Conservation (phyloP, 2,329 filamentous ascomycete genomes). For the Trichophyton verrucosum region DNA sequence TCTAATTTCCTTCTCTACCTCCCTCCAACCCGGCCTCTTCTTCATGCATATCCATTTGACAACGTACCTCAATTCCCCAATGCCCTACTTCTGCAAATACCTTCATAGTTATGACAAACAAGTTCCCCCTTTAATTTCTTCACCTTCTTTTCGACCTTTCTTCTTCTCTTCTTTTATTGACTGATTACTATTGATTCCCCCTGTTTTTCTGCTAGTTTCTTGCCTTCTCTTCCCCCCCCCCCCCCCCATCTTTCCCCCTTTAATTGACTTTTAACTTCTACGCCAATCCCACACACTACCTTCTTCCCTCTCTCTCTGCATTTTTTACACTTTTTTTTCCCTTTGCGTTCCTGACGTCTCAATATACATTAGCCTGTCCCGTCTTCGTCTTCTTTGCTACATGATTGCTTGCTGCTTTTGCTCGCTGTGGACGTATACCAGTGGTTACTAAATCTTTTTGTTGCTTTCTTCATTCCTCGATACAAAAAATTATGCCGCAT, state of each 20-base stretch:
- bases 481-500: neutral
- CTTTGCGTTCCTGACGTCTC: neutral
- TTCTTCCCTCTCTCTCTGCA: neutral
- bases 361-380: slow-evolving; percentile 2
- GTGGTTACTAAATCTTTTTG: slow-evolving; percentile 1
- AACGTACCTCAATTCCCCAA: neutral
- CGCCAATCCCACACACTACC: slow-evolving; percentile 2
- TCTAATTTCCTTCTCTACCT: neutral
- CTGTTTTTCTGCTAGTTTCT: slow-evolving; percentile 8
- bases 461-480: neutral
- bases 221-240: slow-evolving; percentile 7
- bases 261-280: slow-evolving; percentile 4
- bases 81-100: neutral
- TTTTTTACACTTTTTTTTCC: neutral
- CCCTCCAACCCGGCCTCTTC: neutral
- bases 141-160: slow-evolving; percentile 9
- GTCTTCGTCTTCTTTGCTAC: neutral
- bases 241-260: too few species aligned
- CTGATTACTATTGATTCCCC: slow-evolving; percentile 6
- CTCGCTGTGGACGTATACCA: slow-evolving; percentile 2
- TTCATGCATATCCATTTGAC: neutral
- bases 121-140: slow-evolving; percentile 5
- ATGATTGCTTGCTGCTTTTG: neutral
- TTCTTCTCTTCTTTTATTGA: slow-evolving; percentile 6
- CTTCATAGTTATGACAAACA: neutral